Evolutionary conservation across 768 basidiomycete species (phyloP).

Genomic region (Cytidiella melzeri): DNA sequence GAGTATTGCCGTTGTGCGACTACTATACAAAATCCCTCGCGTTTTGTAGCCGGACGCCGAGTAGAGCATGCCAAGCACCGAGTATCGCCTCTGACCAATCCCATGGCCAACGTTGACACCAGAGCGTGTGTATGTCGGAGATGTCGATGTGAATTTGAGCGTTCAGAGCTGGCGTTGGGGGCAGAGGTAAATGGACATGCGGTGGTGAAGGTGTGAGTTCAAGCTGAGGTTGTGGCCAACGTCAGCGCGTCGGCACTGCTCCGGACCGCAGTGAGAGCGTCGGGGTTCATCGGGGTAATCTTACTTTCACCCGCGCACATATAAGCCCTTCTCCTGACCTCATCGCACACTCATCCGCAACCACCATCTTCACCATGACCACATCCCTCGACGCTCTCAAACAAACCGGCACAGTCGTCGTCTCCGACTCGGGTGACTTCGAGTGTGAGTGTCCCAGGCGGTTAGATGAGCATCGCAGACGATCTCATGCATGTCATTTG

Average conservation of each 20-base stretch:
- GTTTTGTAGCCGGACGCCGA: no score
- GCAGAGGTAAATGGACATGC: no score
- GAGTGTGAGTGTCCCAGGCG: conserved; percentile 45
- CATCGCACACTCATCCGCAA: conserved; percentile 5
- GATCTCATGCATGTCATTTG: conserved; percentile 22
- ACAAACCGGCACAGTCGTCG: conserved; percentile 90
- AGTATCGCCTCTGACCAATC: no score
- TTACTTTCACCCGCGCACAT: conserved; percentile 7
- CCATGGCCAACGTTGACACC: no score
- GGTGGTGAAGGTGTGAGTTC: neutral
- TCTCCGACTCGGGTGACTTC: conserved; percentile 97
- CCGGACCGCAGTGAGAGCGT: conserved; percentile 2
- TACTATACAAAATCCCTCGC: no score
- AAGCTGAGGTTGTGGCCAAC: neutral
- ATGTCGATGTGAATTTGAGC: no score
- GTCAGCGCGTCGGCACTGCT: conserved; percentile 1
- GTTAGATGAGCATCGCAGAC: conserved; percentile 6
- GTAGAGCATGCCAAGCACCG: no score
- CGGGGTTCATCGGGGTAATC: conserved; percentile 7
- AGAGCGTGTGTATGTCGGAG: no score
- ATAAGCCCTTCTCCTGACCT: conserved; percentile 8
- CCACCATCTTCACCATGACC: conserved; percentile 42
- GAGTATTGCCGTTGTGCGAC: no score
- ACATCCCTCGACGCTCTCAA: conserved; percentile 82
- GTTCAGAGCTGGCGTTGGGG: no score